These are phyloP conservation scores for Pythium monospermum DNA, from an alignment of 352 stramenopile species.

Conservation along the genomic window DNA sequence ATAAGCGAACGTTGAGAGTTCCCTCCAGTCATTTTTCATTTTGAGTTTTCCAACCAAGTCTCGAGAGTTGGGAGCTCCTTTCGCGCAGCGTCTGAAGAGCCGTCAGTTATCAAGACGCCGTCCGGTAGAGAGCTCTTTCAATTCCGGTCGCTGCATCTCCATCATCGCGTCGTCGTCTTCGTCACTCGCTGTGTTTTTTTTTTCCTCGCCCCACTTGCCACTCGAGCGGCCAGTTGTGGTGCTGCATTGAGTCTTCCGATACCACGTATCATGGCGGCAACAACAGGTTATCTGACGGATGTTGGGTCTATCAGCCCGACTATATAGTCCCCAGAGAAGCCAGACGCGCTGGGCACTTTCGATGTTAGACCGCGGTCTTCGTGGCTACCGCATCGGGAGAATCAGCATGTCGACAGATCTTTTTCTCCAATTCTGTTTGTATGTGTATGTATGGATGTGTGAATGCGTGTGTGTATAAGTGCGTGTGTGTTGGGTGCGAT, in stretches of 20 bases:
- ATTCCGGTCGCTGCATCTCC: too few relatives aligned
- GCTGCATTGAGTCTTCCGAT: constrained; percentile 31
- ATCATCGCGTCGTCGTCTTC: too few relatives aligned
- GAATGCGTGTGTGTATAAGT: constrained; percentile 9
- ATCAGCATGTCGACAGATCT: constrained; percentile 36
- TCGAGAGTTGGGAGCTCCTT: not conserved
- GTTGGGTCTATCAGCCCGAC: constrained; percentile 35
- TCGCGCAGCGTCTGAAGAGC: not conserved
- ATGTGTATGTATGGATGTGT: constrained; percentile 8
- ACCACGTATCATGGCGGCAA: constrained; percentile 20
- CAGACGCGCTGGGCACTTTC: constrained; percentile 29
- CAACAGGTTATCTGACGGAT: constrained; percentile 19
- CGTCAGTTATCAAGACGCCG: constrained; percentile 4
- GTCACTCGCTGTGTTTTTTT: not conserved
- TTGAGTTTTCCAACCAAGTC: constrained; percentile 1
- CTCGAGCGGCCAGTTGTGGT: constrained; percentile 21
- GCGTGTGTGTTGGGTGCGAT: constrained; percentile 18
- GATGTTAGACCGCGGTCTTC: constrained; percentile 29
- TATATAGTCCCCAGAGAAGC: constrained; percentile 18
- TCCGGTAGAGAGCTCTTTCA: not conserved
- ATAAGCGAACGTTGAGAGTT: too few relatives aligned
- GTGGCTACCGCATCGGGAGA: constrained; percentile 28
- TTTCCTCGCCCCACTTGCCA: constrained; percentile 26
- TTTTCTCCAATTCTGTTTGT: constrained; percentile 1
- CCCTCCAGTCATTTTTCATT: constrained; percentile 23